These are phyloP conservation scores for Fagopyrum homotropicum DNA, from an alignment of 148 eudicot genomes.

Conservation along the genomic window DNA sequence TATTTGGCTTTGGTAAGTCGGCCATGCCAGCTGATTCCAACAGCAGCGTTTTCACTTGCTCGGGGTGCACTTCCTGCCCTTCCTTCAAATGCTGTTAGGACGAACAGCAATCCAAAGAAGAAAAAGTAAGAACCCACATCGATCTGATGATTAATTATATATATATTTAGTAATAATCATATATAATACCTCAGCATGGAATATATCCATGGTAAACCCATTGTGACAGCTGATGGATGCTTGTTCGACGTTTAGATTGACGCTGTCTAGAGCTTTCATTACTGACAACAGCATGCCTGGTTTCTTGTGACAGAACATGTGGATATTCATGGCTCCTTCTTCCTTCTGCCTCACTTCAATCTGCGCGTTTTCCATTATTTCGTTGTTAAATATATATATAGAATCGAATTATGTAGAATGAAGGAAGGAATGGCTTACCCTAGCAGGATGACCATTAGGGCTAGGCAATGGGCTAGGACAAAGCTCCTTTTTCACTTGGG, in stretches of 20 bases:
- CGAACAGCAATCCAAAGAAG: background rate
- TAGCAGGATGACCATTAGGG: constrained; percentile 80
- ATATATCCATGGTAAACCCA: constrained; percentile 87
- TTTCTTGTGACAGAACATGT: constrained; percentile 80
- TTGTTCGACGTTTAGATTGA: constrained; percentile 85
- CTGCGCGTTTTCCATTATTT: constrained; percentile 22
- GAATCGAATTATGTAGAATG: background rate
- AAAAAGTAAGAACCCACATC: background rate
- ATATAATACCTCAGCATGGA: constrained; percentile 73
- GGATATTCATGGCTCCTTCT: constrained; percentile 81
- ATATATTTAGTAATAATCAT: background rate
- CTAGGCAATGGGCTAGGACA: constrained; percentile 61
- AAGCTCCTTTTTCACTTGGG: constrained; percentile 79
- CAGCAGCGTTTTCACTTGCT: constrained; percentile 74
- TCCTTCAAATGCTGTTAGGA: constrained; percentile 75
- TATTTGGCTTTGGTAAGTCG: constrained; percentile 19
- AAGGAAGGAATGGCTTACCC: constrained; percentile 27
- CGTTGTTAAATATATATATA: no score
- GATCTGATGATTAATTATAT: background rate
- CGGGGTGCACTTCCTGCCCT: constrained; percentile 79
- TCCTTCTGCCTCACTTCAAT: constrained; percentile 88
- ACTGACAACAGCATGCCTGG: constrained; percentile 81
- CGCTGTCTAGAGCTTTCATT: constrained; percentile 67
- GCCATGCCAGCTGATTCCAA: constrained; percentile 74
- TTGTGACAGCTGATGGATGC: constrained; percentile 95